Conservation (phyloP, 192 early-diverging fungal species). For the Podochytrium sp. region DNA sequence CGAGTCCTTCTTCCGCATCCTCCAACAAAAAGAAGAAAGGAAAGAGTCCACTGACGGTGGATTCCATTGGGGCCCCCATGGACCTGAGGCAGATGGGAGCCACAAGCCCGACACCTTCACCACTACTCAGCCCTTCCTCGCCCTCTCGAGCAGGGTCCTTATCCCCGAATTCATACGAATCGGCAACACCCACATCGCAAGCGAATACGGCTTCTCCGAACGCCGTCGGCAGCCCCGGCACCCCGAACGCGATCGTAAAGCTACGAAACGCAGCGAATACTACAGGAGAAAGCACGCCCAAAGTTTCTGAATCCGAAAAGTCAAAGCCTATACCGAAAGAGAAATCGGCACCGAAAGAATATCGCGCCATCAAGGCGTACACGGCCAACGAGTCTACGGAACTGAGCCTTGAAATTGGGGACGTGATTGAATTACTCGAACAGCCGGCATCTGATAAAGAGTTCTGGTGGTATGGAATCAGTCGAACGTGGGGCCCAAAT, state of each 20-base stretch:
- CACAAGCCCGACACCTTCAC: constrained; percentile 3
- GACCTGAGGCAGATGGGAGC: constrained; percentile 3
- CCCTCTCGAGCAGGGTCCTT: neutral
- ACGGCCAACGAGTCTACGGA: constrained; percentile 9
- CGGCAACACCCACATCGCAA: neutral
- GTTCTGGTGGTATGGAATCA: constrained; percentile 51
- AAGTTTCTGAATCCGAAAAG: neutral
- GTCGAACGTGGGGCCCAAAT: constrained; percentile 45
- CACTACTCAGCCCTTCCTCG: constrained; percentile 8
- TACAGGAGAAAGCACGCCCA: neutral
- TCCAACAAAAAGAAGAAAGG: neutral
- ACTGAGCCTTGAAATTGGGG: constrained; percentile 37
- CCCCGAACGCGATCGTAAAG: neutral
- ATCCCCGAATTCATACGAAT: neutral
- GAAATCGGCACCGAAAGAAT: constrained; percentile 10
- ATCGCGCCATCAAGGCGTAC: constrained; percentile 22
- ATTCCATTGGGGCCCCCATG: neutral
- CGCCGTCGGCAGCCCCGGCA: neutral
- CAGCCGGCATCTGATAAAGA: constrained; percentile 37
- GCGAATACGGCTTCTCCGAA: neutral
- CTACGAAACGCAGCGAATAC: neutral
- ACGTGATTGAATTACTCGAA: constrained; percentile 47
- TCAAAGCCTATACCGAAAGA: too few species aligned
- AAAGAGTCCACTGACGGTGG: constrained; percentile 8
- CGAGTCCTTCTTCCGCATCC: neutral